phyloP scores from a whole-genome alignment of 179 eudicot species.

The Silene noctiflora region DNA sequence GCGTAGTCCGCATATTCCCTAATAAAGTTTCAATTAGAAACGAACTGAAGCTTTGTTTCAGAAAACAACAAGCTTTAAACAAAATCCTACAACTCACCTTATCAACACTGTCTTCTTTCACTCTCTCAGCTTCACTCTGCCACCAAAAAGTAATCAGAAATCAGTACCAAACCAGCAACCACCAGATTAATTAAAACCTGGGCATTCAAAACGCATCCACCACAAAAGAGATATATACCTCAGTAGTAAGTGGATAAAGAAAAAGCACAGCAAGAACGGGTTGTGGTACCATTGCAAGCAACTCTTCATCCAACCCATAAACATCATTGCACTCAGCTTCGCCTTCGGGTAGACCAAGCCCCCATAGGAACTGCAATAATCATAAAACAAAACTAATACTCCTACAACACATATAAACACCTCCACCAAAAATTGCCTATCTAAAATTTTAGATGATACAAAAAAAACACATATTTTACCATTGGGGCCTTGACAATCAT shows the following conservation, averaged over 20 bases:
- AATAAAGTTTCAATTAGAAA: no score
- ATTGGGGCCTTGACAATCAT: background rate
- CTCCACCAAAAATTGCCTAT: background rate
- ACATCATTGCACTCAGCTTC: slow-evolving; percentile 94
- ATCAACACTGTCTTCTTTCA: slow-evolving; percentile 43
- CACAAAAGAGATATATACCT: slow-evolving; percentile 25
- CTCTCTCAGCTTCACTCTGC: slow-evolving; percentile 83
- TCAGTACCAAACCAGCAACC: background rate
- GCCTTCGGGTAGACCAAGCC: slow-evolving; percentile 69
- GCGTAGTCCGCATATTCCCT: background rate
- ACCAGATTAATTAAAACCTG: background rate
- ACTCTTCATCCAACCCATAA: slow-evolving; percentile 81
- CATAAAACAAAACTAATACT: background rate
- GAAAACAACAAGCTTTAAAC: background rate
- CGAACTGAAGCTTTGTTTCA: background rate
- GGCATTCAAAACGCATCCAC: background rate
- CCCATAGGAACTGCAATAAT: slow-evolving; percentile 72
- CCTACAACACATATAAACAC: no score
- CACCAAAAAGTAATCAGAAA: slow-evolving; percentile 1
- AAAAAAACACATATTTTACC: background rate
- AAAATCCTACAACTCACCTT: slow-evolving; percentile 40
- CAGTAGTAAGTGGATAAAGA: slow-evolving; percentile 67
- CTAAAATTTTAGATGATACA: background rate
- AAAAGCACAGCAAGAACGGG: slow-evolving; percentile 91
- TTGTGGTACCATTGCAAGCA: slow-evolving; percentile 86